These are phyloP conservation scores for Scedosporium apiospermum DNA, from an alignment of 2,329 filamentous ascomycete species.

Conservation along the genomic window DNA sequence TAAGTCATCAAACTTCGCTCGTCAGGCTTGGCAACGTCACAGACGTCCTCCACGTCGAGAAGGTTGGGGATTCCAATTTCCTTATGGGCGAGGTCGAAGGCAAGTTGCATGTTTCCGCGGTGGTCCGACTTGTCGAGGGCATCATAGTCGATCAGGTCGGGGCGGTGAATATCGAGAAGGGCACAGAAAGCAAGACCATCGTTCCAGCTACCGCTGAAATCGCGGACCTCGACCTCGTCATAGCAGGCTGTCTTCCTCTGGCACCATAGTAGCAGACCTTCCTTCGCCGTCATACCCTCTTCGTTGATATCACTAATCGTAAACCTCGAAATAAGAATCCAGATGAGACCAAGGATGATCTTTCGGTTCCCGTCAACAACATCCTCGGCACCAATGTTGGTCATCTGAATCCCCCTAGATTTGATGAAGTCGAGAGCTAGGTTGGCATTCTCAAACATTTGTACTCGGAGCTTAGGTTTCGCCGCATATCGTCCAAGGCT, in stretches of 20 bases:
- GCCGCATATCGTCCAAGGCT: constrained; percentile 94
- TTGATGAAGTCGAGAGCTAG: constrained; percentile 90
- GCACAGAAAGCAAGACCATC: constrained; percentile 95
- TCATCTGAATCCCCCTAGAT: constrained; percentile 86
- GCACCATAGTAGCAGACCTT: constrained; percentile 91
- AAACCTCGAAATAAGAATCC: constrained; percentile 95
- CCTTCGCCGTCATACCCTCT: constrained; percentile 95
- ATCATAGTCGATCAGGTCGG: constrained; percentile 95
- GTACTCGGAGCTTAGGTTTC: constrained; percentile 90
- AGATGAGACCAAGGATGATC: constrained; percentile 94
- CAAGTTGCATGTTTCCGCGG: constrained; percentile 93
- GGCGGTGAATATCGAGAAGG: constrained; percentile 89
- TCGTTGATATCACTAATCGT: constrained; percentile 98
- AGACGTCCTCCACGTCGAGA: constrained; percentile 95
- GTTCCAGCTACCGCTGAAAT: constrained; percentile 96
- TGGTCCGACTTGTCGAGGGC: constrained; percentile 89
- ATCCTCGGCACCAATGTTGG: constrained; percentile 96
- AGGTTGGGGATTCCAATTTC: constrained; percentile 96
- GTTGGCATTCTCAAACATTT: constrained; percentile 97
- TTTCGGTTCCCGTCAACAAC: constrained; percentile 96
- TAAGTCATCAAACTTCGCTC: constrained; percentile 98
- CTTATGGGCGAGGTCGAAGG: constrained; percentile 90
- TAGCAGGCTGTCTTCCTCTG: constrained; percentile 98
- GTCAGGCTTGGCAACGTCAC: constrained; percentile 90
- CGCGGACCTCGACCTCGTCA: constrained; percentile 87